Base-by-base conservation (phyloP, 1,284 basidiomycete genomes). In the Apiotrichum akiyoshidainum region DNA sequence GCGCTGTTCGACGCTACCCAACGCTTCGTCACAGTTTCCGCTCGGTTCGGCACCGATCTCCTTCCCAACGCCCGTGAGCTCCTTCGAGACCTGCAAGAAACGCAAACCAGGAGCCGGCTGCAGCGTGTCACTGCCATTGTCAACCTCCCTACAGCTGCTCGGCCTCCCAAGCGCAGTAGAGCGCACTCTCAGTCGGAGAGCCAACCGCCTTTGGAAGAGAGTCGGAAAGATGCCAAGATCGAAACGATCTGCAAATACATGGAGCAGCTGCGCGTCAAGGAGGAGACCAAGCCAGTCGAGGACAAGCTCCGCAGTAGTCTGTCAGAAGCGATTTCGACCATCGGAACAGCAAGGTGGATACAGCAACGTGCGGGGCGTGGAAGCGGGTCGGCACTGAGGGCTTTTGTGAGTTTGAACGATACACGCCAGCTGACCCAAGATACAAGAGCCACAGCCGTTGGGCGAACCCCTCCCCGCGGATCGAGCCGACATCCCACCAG, bases 301-400 rank as follows among this genome's bases (percentile, higher is more conserved):
- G 39, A 44, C 19, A 39, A 46, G 14, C 46, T 53, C 11, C 22
- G 37, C 35, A 39, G 46, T 10, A 17, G 50, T 7, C 46, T 67
- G 1, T 52, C 58, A 1, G 45, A 64, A n/a, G 63, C 59, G 8
- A 47, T 65, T 16, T 61, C 58, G 6, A 55, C 52, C 7, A 46
- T 66, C 8, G 66, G 64, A 3, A 31, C 54, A 11, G 39, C 33
- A 0, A 58, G 46, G 44, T 69, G 68, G 68, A 40, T 54, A n/a
- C n/a, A 49, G 8, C 22, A 31, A 1, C 51, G 65, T 50, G 33
- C 10, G 19, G 42, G 42, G 9, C 6, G 42, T n/a, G 12, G 17
- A 19, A 44, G 19, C 2, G 10, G 19, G 42, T 44, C 42, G 5
- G 56, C 54, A n/a, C 51, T n/a, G 9, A 26, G 52, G n/a, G 42